Evolutionary conservation across 495 filamentous ascomycete species (phyloP).

Genomic region (Hyphodiscus hymeniophilus): DNA sequence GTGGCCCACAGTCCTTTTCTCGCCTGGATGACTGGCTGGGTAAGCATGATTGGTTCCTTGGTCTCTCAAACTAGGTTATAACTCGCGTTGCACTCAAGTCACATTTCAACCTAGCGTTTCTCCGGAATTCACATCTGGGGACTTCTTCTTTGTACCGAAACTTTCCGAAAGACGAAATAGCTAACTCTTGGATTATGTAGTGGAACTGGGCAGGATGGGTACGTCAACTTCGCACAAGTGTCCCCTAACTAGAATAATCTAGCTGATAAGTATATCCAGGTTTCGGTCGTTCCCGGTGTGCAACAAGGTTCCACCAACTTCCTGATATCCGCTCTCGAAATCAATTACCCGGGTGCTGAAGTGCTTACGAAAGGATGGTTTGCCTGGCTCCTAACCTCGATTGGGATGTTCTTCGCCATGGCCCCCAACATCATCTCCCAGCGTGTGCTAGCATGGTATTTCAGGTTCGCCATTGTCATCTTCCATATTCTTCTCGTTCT

Average conservation of each 20-base stretch:
- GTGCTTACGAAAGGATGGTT: slow-evolving; percentile 27
- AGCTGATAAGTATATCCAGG: not conserved
- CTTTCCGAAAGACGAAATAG: too few relatives aligned
- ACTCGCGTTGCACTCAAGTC: too few relatives aligned
- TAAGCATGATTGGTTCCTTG: too few relatives aligned
- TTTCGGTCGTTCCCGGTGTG: slow-evolving; percentile 23
- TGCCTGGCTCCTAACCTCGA: slow-evolving; percentile 24
- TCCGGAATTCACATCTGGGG: too few relatives aligned
- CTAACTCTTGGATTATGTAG: not conserved
- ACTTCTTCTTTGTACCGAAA: too few relatives aligned
- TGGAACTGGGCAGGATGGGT: slow-evolving; percentile 27
- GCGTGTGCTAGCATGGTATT: slow-evolving; percentile 21
- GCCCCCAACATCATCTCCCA: slow-evolving; percentile 25
- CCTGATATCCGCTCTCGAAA: slow-evolving; percentile 26
- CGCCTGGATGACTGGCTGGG: slow-evolving; percentile 28
- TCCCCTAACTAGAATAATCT: not conserved
- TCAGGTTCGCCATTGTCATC: slow-evolving; percentile 22
- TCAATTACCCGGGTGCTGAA: slow-evolving; percentile 24
- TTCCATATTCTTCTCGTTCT: slow-evolving; percentile 18
- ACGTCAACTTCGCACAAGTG: not conserved
- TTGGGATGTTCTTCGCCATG: slow-evolving; percentile 27
- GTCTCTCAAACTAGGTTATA: too few relatives aligned
- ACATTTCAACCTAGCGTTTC: too few relatives aligned
- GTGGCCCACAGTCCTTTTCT: slow-evolving; percentile 28
- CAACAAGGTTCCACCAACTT: slow-evolving; percentile 28